Percentiles rank a stretch among this genome's conserved stretches.
These are phyloP conservation scores for Trypanosoma theileri DNA, from an alignment of 208 protist species.

Conservation along the genomic window DNA sequence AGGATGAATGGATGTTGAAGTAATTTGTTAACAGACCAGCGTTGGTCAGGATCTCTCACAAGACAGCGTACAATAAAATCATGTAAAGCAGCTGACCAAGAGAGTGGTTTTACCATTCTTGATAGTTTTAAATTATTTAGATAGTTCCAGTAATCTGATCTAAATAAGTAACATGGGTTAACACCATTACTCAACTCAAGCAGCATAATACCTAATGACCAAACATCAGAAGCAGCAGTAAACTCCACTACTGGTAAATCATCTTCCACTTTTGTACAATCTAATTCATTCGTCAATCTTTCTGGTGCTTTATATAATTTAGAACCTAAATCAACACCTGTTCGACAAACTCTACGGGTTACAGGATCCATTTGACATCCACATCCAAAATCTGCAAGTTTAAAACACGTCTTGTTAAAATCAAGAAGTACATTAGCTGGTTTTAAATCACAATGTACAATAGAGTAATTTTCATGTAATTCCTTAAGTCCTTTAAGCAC, in stretches of 20 bases:
- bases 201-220: constrained; percentile 85
- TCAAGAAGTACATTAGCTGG: constrained; percentile 95
- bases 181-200: constrained; percentile 75
- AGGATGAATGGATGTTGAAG: constrained; percentile 80
- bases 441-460: constrained; percentile 97
- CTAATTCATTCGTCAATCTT: constrained; percentile 27
- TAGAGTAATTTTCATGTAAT: constrained; percentile 80
- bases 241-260: constrained; percentile 56
- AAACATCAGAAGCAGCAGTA: constrained; percentile 82
- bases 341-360: constrained; percentile 40
- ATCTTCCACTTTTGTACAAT: constrained; percentile 17
- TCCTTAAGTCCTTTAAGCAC: constrained; percentile 77
- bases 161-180: constrained; percentile 82
- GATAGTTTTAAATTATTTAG: constrained; percentile 59
- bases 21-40: constrained; percentile 67
- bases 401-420: constrained; percentile 71
- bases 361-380: constrained; percentile 63
- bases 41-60: constrained; percentile 37
- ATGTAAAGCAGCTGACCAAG: constrained; percentile 65
- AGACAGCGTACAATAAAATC: constrained; percentile 84
- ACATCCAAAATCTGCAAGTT: constrained; percentile 89
- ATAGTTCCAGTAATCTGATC: constrained; percentile 90
- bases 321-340: constrained; percentile 67
- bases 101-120: constrained; percentile 81
- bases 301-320: constrained; percentile 90